Conservation (phyloP, 2,329 filamentous ascomycete genomes). For the Colletotrichum sp. region DNA sequence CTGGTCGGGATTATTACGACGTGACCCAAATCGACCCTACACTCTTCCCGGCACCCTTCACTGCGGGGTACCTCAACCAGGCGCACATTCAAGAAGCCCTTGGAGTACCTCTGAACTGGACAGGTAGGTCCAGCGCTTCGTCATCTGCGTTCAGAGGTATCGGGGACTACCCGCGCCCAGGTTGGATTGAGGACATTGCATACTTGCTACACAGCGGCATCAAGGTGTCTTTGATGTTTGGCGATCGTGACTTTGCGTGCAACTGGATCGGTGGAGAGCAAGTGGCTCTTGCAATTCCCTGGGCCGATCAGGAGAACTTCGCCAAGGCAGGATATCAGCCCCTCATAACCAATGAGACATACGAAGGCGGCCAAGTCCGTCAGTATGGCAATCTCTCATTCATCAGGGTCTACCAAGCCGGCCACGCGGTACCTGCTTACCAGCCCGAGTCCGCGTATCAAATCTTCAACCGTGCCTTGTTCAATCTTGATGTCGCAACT, state of each 20-base stretch:
- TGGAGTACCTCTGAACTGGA: constrained; percentile 65
- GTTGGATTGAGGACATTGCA: constrained; percentile 50
- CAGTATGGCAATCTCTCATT: constrained; percentile 72
- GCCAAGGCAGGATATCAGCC: constrained; percentile 64
- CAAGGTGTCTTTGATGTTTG: constrained; percentile 66
- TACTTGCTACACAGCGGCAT: constrained; percentile 53
- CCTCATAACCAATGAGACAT: constrained; percentile 62
- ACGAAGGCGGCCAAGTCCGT: constrained; percentile 67
- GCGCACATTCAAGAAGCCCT: constrained; percentile 60
- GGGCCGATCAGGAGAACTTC: constrained; percentile 20
- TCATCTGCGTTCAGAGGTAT: constrained; percentile 23
- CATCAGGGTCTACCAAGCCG: constrained; percentile 62
- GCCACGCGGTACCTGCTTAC: constrained; percentile 60
- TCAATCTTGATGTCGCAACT: constrained; percentile 25
- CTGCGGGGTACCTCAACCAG: constrained; percentile 23
- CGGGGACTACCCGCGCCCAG: constrained; percentile 35
- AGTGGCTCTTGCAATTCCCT: constrained; percentile 48
- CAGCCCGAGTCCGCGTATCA: constrained; percentile 51
- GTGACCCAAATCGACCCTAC: constrained; percentile 24
- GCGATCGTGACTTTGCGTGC: constrained; percentile 56
- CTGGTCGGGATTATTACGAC: constrained; percentile 22
- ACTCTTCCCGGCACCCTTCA: constrained; percentile 21
- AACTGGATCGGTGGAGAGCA: constrained; percentile 59
- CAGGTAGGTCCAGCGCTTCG: constrained; percentile 26
- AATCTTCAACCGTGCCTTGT: constrained; percentile 52